Evolutionary conservation across 164 flowering plant species (phyloP), one percentile per base, ranked within the genome.

Genomic region (Magnolia sinica): DNA sequence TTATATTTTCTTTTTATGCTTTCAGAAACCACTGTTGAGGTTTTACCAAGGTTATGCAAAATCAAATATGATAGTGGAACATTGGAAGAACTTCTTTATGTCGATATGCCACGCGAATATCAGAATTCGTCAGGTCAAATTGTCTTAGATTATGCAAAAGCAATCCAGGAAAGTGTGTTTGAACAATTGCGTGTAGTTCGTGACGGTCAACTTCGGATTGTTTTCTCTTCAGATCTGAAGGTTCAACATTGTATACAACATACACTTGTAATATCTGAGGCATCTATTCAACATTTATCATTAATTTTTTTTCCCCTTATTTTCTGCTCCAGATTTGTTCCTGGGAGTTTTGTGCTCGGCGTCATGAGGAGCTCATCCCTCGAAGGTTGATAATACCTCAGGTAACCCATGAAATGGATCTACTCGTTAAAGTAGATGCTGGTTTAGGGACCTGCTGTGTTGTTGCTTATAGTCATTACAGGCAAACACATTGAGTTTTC

Each of bases 61-160:
- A 96, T 96, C 73, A 96, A 96, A 86, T 96, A 92, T 86, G 99
- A 96, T 82, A 96, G 99, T 86, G 99, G 99, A 50, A 92, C 96
- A 69, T 77, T 94, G 80, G 99, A 96, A 83, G 99, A 96, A 79
- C 95, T 93, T 72, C 92, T 96, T 68, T 96, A 96, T 83, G 96
- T 96, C 70, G 99, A 96, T 78, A 92, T 96, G 99, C 99, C 99
- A 0, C 86, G 85, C 16, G 99, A 96, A 65, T 90, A 91, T 83
- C 95, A 87, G 68, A 92, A 91, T 83, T 77, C 96, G 23, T 87
- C 95, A 63, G 99, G 99, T 73, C 98, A 96, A 83, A 92, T 96
- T 80, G 96, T 96, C 51, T 81, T 96, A 78, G 98, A 96, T 76
- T 96, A 96, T 88, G 95, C 94, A 73, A 96, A 96, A 87, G 99